phyloP scores from a whole-genome alignment of 805 yeast species.

The Candida tibetensis region DNA sequence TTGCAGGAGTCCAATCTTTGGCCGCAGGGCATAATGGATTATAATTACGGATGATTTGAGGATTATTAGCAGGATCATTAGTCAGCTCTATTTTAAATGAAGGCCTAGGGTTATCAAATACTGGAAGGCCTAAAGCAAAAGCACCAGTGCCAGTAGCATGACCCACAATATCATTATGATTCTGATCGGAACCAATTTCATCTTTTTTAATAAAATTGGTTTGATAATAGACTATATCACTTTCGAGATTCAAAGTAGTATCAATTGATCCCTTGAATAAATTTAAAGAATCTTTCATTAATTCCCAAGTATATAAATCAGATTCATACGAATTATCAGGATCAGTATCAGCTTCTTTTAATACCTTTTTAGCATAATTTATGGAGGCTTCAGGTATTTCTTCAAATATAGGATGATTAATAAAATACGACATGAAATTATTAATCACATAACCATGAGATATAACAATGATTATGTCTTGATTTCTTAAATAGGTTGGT shows the following conservation, averaged over 20 bases:
- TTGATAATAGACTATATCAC: slow-evolving; percentile 43
- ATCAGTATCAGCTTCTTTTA: slow-evolving; percentile 9
- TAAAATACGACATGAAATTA: slow-evolving; percentile 38
- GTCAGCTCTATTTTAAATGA: slow-evolving; percentile 31
- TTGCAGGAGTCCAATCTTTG: slow-evolving; percentile 37
- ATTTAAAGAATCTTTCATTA: slow-evolving; percentile 33
- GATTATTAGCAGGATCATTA: slow-evolving; percentile 11
- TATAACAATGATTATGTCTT: slow-evolving; percentile 37
- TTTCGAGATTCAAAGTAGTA: slow-evolving; percentile 34
- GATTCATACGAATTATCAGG: slow-evolving; percentile 10
- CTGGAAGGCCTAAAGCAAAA: slow-evolving; percentile 6
- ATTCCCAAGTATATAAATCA: slow-evolving; percentile 27
- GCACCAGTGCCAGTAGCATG: slow-evolving; percentile 6
- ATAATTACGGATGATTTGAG: slow-evolving; percentile 8
- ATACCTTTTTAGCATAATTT: slow-evolving; percentile 29
- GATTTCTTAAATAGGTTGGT: slow-evolving; percentile 27
- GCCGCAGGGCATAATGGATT: slow-evolving; percentile 41
- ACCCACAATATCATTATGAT: background rate
- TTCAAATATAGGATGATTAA: slow-evolving; percentile 43
- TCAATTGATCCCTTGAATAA: slow-evolving; percentile 25
- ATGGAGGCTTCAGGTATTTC: slow-evolving; percentile 41
- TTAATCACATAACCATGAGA: slow-evolving; percentile 43
- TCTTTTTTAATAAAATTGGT: slow-evolving; percentile 41
- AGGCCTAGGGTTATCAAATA: slow-evolving; percentile 27
- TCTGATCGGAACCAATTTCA: slow-evolving; percentile 20